Percentiles rank a stretch among this genome's conserved stretches.
Evolutionary conservation across 345 rosid species (phyloP).

Genomic region (Trapa incisa): DNA sequence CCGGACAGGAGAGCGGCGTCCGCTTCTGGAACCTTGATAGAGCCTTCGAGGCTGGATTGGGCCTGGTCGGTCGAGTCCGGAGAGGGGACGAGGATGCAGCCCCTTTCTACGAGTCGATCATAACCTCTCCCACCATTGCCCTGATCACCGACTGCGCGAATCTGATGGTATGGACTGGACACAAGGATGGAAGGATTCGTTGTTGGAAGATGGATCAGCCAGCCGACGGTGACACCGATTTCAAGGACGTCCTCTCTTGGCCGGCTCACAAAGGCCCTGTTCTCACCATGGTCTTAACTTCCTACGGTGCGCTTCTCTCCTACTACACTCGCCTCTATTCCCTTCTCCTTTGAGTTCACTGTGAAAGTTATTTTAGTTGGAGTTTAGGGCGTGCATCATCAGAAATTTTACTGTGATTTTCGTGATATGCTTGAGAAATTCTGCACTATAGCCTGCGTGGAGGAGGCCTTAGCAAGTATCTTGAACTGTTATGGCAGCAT

Average conservation of each 20-base stretch:
- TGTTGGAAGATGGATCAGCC: slow-evolving; percentile 79
- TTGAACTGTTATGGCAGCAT: no score
- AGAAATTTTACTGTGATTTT: no score
- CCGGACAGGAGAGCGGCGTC: slow-evolving; percentile 87
- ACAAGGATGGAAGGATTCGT: slow-evolving; percentile 84
- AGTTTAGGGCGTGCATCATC: no score
- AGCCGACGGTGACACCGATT: slow-evolving; percentile 28
- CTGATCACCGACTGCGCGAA: slow-evolving; percentile 63
- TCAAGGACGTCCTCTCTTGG: slow-evolving; percentile 92
- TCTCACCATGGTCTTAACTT: slow-evolving; percentile 56
- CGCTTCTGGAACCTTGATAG: slow-evolving; percentile 68
- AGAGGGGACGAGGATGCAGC: slow-evolving; percentile 98
- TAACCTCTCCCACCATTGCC: slow-evolving; percentile 65
- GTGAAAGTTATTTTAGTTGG: no score
- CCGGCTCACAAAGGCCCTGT: slow-evolving; percentile 89
- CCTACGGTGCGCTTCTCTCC: slow-evolving; percentile 44
- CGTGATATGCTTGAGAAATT: no score
- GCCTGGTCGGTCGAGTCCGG: slow-evolving; percentile 48
- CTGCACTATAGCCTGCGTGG: no score
- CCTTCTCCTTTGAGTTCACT: not conserved
- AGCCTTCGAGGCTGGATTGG: slow-evolving; percentile 50
- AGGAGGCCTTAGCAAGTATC: no score
- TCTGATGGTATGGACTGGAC: slow-evolving; percentile 84
- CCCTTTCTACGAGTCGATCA: slow-evolving; percentile 76
- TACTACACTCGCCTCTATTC: not conserved